phyloP scores from a whole-genome alignment of 805 yeast species.

The Candida boidinii region DNA sequence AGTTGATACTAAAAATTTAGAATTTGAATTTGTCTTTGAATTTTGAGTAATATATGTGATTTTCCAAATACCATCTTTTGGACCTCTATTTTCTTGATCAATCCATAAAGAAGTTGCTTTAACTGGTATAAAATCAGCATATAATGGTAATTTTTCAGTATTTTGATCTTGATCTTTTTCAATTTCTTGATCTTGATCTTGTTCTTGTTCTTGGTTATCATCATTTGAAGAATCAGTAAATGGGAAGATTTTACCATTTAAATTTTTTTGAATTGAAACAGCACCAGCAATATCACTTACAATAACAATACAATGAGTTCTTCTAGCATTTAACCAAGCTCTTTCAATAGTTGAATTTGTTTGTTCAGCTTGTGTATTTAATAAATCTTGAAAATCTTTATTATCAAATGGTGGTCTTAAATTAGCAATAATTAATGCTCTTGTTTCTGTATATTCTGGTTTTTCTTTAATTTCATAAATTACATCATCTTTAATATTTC shows the following conservation, averaged over 20 bases:
- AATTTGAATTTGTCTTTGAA: conserved; percentile 20
- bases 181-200: conserved; percentile 11
- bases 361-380: conserved; percentile 23
- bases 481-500: conserved; percentile 19
- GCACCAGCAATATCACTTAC: conserved; percentile 34
- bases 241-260: conserved; percentile 30
- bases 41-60: conserved; percentile 27
- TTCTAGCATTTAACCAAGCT: conserved; percentile 33
- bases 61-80: conserved; percentile 37
- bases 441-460: conserved; percentile 28
- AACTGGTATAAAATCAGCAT: conserved; percentile 36
- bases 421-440: conserved; percentile 38
- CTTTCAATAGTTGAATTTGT: conserved; percentile 25
- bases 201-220: not conserved
- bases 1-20: conserved; percentile 19
- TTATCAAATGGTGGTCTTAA: conserved; percentile 31
- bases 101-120: conserved; percentile 37
- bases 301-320: conserved; percentile 35
- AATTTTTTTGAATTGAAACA: conserved; percentile 21
- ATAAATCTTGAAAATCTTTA: conserved; percentile 26
- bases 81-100: conserved; percentile 35
- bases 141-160: conserved; percentile 20
- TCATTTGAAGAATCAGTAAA: conserved; percentile 2
- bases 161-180: conserved; percentile 13
- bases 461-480: conserved; percentile 24